phyloP scores from a whole-genome alignment of 352 stramenopile genomes.

The Phytophthora pinifolia region DNA sequence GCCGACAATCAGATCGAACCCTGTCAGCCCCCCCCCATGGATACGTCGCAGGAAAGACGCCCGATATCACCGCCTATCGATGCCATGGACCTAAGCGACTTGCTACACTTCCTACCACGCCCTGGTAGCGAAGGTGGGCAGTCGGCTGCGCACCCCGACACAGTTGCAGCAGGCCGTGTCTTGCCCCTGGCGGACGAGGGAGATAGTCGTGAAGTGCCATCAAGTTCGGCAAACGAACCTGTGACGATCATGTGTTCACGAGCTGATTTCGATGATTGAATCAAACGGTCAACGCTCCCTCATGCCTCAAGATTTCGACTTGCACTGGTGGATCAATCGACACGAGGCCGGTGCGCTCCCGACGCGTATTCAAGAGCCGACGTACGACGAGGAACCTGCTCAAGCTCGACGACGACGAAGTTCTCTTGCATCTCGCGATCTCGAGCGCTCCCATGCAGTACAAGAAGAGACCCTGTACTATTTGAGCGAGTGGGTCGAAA shows the following conservation, averaged over 20 bases:
- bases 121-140: too few relatives aligned
- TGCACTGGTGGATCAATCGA: conserved; percentile 4
- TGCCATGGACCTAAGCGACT: too few relatives aligned
- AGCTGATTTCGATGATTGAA: conserved; percentile 6
- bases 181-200: too few relatives aligned
- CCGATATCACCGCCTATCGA: too few relatives aligned
- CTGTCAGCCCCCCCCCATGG: too few relatives aligned
- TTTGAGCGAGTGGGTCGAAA: not conserved
- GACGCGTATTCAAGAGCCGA: not conserved
- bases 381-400: not conserved
- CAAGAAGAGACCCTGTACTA: not conserved
- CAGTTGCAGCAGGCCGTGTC: too few relatives aligned
- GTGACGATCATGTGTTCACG: conserved; percentile 2
- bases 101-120: too few relatives aligned
- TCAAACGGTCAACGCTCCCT: not conserved
- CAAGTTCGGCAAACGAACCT: too few relatives aligned
- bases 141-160: too few relatives aligned
- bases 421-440: not conserved
- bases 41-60: too few relatives aligned
- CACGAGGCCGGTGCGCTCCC: not conserved
- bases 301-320: not conserved
- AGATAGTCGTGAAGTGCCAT: too few relatives aligned
- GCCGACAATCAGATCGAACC: too few relatives aligned
- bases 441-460: not conserved
- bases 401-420: not conserved